phyloP scores from a whole-genome alignment of 345 rosid species.

The Citrus hindsii region DNA sequence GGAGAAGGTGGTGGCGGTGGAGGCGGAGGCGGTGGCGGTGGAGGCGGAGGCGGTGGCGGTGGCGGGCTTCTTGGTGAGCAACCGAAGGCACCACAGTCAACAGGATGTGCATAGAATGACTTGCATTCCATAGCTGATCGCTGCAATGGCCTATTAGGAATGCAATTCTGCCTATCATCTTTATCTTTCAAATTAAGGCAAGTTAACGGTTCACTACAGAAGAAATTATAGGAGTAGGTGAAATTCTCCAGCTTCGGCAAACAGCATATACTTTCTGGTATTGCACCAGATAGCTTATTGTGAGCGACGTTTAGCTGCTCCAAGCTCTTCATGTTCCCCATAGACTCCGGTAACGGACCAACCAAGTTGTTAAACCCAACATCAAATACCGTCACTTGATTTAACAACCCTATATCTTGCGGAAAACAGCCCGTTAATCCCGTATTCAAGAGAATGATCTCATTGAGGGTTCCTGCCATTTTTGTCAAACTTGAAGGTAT shows the following conservation, averaged over 20 bases:
- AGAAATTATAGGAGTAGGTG: conserved; percentile 65
- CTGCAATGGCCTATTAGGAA: conserved; percentile 56
- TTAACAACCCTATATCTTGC: conserved; percentile 51
- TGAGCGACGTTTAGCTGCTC: conserved; percentile 75
- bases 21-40: background rate
- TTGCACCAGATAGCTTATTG: conserved; percentile 58
- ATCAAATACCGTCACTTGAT: conserved; percentile 64
- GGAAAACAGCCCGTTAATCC: conserved; percentile 67
- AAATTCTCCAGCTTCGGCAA: conserved; percentile 73
- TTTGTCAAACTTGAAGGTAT: conserved; percentile 58
- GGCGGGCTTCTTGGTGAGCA: conserved; percentile 43
- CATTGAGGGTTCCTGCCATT: conserved; percentile 54
- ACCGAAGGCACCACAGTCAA: conserved; percentile 49
- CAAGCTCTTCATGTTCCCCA: conserved; percentile 66
- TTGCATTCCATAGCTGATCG: conserved; percentile 57
- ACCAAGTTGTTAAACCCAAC: conserved; percentile 62
- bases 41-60: background rate
- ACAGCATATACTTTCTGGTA: conserved; percentile 60
- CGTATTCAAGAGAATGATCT: conserved; percentile 50
- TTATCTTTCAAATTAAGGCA: conserved; percentile 49
- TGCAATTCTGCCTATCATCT: conserved; percentile 66
- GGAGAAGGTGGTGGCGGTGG: conserved; percentile 7
- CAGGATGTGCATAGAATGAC: conserved; percentile 48
- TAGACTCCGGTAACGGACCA: conserved; percentile 60
- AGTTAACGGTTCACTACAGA: conserved; percentile 49